A percentile compares a stretch with the other conserved stretches of the same genome.
Conservation (phyloP, 106 monocot genomes). For the Cymbidium sinense region DNA sequence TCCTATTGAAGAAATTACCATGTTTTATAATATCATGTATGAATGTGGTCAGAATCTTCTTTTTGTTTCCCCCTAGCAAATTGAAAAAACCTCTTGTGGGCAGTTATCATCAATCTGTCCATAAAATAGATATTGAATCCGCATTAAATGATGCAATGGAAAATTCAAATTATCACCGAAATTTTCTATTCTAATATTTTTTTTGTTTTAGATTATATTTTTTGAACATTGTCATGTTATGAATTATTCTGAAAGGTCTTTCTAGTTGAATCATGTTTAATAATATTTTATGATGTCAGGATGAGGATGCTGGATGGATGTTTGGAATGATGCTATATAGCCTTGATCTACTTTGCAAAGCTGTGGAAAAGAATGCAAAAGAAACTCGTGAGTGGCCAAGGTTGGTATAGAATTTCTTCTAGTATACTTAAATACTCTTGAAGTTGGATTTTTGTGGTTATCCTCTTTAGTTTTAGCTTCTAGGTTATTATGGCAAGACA, state of each 20-base stretch:
- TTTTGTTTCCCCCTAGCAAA: background rate
- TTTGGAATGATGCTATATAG: conserved; percentile 74
- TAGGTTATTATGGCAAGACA: too few species aligned
- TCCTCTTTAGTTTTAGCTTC: background rate
- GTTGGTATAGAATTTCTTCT: conserved; percentile 14
- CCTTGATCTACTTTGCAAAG: conserved; percentile 78
- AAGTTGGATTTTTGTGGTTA: background rate
- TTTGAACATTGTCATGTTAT: background rate
- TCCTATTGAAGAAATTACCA: background rate
- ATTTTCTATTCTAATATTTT: background rate
- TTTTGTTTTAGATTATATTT: background rate
- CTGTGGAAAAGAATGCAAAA: conserved; percentile 84
- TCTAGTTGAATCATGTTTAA: background rate
- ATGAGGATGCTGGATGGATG: conserved; percentile 65
- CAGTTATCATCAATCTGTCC: background rate
- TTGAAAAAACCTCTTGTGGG: background rate
- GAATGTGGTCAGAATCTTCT: background rate
- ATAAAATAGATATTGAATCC: background rate
- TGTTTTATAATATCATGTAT: background rate
- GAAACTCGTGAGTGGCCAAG: conserved; percentile 89
- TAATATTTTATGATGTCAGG: conserved; percentile 28
- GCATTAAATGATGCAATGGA: background rate
- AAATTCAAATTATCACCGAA: background rate
- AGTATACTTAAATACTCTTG: background rate
- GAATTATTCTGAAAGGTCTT: background rate